These are phyloP conservation scores for Vigna nakashimae DNA, from an alignment of 306 rosid species.

Conservation along the genomic window DNA sequence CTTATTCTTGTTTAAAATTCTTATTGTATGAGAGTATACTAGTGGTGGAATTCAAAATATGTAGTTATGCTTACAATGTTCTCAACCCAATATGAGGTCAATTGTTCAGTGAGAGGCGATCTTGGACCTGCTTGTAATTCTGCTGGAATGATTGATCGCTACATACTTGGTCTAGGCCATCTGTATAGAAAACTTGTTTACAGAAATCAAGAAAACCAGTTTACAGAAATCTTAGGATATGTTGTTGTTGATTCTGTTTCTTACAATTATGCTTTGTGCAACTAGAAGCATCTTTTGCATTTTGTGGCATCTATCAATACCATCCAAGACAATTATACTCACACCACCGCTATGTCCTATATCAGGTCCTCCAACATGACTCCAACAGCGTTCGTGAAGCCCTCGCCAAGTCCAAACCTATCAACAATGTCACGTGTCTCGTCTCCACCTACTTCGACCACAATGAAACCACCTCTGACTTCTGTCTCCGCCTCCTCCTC, in stretches of 20 bases:
- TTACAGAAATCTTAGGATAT: conserved; percentile 85
- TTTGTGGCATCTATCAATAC: neutral
- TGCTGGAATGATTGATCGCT: conserved; percentile 93
- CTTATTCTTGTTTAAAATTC: conserved; percentile 1
- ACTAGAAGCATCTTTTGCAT: neutral
- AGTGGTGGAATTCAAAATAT: conserved; percentile 14
- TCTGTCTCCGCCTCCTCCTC: conserved; percentile 59
- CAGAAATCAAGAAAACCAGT: conserved; percentile 69
- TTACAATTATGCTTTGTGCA: conserved; percentile 2
- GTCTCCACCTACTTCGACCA: conserved; percentile 63
- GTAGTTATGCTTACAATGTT: conserved; percentile 38
- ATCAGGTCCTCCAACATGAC: conserved; percentile 63
- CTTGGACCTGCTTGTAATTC: conserved; percentile 93
- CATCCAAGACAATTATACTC: neutral
- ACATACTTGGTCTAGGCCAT: conserved; percentile 74
- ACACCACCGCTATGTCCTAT: conserved; percentile 43
- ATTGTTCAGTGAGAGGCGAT: conserved; percentile 86
- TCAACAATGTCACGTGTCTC: conserved; percentile 52
- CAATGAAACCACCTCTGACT: conserved; percentile 63
- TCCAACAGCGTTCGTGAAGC: conserved; percentile 58
- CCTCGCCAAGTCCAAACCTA: conserved; percentile 47
- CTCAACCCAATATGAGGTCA: conserved; percentile 64
- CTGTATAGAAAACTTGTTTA: conserved; percentile 55
- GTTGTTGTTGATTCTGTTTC: conserved; percentile 36
- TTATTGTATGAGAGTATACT: neutral